phyloP scores from a whole-genome alignment of 495 filamentous ascomycete species.

The Aspergillus steynii region DNA sequence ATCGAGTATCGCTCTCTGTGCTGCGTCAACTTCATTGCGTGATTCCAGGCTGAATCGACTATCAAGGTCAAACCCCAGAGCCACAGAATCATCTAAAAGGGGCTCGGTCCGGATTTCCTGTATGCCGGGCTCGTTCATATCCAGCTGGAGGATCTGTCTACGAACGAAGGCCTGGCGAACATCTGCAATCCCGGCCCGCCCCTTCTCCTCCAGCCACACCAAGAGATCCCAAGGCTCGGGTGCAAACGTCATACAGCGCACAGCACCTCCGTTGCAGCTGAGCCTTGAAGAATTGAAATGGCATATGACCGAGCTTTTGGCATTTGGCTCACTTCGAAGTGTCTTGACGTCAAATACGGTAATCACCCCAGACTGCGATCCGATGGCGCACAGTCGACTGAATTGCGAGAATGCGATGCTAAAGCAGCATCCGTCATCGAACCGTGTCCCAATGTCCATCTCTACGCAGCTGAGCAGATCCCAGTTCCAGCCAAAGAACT shows the following conservation, averaged over 20 bases:
- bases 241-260: constrained; percentile 88
- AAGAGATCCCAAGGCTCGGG: constrained; percentile 89
- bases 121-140: constrained; percentile 52
- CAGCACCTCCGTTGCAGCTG: constrained; percentile 65
- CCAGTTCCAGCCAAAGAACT: constrained; percentile 42
- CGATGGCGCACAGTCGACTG: constrained; percentile 66
- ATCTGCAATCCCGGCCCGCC: constrained; percentile 81
- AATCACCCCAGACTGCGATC: constrained; percentile 70
- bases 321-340: constrained; percentile 43
- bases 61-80: constrained; percentile 26
- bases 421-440: constrained; percentile 58
- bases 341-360: constrained; percentile 63
- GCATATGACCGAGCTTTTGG: constrained; percentile 38
- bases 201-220: constrained; percentile 90
- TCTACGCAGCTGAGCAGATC: constrained; percentile 35
- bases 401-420: constrained; percentile 71
- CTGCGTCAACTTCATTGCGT: constrained; percentile 33
- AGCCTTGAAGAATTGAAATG: constrained; percentile 59
- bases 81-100: constrained; percentile 26
- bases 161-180: constrained; percentile 72
- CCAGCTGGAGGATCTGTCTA: constrained; percentile 71
- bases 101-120: constrained; percentile 56
- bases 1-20: constrained; percentile 35
- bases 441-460: constrained; percentile 36
- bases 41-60: constrained; percentile 13